Evolutionary conservation across 331 rosid species (phyloP).

Genomic region (Malus hybrid): DNA sequence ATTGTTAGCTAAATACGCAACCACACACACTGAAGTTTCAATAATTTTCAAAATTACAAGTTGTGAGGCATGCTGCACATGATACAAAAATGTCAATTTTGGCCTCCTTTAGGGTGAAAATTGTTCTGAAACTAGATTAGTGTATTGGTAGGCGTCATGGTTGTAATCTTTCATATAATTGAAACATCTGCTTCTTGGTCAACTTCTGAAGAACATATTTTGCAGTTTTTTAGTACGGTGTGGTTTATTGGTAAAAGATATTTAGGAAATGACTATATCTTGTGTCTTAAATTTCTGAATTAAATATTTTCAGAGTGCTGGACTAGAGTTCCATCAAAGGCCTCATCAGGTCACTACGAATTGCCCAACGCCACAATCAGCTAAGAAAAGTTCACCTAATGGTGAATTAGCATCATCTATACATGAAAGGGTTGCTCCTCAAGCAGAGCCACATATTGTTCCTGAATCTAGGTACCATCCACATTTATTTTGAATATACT

Average conservation of each 20-base stretch:
- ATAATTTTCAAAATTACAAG: not conserved
- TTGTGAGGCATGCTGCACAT: not conserved
- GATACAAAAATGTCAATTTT: not conserved
- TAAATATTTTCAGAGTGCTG: conserved; percentile 56
- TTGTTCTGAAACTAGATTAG: not conserved
- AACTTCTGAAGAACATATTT: not conserved
- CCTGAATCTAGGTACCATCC: conserved; percentile 70
- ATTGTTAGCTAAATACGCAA: too few species aligned
- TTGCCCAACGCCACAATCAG: conserved; percentile 38
- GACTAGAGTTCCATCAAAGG: conserved; percentile 82
- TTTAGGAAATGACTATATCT: not conserved
- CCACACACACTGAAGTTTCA: too few species aligned
- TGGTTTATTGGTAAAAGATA: not conserved
- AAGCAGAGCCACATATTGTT: conserved; percentile 41
- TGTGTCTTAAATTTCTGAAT: not conserved
- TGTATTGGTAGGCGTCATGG: not conserved
- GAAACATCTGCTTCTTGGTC: not conserved
- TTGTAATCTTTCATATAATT: not conserved
- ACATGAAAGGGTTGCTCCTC: conserved; percentile 35
- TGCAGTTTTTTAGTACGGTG: not conserved
- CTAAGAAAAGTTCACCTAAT: conserved; percentile 22
- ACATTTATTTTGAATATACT: not conserved
- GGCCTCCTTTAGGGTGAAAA: not conserved
- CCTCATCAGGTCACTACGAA: conserved; percentile 36
- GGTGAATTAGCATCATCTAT: conserved; percentile 36